Evolutionary conservation across 108 stramenopile genomes (phyloP).

Genomic region (Cylindrotheca closterium): DNA sequence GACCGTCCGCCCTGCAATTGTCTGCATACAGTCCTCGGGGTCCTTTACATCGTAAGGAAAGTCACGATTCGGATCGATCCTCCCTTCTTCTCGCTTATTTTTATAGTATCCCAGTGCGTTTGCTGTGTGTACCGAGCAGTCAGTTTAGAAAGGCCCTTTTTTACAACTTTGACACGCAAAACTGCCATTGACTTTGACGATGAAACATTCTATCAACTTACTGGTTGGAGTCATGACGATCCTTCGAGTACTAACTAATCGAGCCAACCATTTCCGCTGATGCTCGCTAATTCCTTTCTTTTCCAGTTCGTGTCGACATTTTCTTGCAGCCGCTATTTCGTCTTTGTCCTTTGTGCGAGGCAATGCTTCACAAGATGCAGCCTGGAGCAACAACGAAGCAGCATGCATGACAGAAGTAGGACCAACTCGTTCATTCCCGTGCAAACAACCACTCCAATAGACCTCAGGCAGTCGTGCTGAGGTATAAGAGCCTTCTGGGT

Average conservation of each 20-base stretch:
- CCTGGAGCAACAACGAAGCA: conserved; percentile 44
- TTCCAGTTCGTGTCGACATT: conserved; percentile 48
- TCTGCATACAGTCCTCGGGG: conserved; percentile 75
- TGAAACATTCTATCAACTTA: too few relatives aligned
- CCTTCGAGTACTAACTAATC: conserved; percentile 79
- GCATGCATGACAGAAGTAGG: conserved; percentile 64
- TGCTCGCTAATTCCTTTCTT: conserved; percentile 51
- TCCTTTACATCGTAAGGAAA: conserved; percentile 56
- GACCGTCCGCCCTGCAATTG: conserved; percentile 85
- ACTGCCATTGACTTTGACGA: too few relatives aligned
- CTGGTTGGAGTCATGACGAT: conserved; percentile 80
- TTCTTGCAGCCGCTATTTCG: conserved; percentile 28
- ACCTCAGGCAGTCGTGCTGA: conserved; percentile 83
- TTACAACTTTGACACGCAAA: too few relatives aligned
- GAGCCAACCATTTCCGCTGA: conserved; percentile 76
- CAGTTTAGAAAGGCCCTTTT: too few relatives aligned
- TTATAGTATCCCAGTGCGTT: conserved; percentile 68
- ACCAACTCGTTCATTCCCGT: conserved; percentile 97
- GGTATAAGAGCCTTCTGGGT: conserved; percentile 60
- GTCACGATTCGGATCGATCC: conserved; percentile 58
- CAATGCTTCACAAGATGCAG: conserved; percentile 76
- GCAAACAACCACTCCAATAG: conserved; percentile 90
- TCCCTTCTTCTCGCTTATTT: conserved; percentile 35
- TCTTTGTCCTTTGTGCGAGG: conserved; percentile 24
- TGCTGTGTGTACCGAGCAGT: too few relatives aligned